phyloP scores from a whole-genome alignment of 331 rosid species.

The Rosa hybrid region DNA sequence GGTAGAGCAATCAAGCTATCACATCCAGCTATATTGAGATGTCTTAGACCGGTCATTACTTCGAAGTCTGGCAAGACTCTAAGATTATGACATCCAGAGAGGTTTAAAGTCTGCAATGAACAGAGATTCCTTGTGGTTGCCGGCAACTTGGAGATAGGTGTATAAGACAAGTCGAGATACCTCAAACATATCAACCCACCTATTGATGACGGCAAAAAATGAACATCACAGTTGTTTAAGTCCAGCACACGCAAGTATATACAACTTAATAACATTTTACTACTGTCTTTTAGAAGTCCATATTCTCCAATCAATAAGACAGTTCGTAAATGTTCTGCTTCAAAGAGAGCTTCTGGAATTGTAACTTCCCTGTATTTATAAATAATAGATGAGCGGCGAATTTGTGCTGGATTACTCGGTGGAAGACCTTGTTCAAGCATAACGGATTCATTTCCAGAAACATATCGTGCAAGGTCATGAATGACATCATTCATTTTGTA shows the following conservation, averaged over 20 bases:
- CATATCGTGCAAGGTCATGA: no score
- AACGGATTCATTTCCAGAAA: no score
- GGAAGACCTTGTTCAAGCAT: no score
- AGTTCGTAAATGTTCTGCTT: conserved; percentile 12
- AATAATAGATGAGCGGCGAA: conserved; percentile 20
- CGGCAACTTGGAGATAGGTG: conserved; percentile 8
- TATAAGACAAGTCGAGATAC: conserved; percentile 20
- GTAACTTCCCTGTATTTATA: conserved; percentile 9
- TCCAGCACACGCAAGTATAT: conserved; percentile 14
- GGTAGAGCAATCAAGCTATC: not conserved
- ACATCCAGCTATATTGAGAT: not conserved
- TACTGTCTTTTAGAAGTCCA: not conserved
- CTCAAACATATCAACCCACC: conserved; percentile 20
- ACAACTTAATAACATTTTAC: not conserved
- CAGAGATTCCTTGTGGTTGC: not conserved
- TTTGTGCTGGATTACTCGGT: not conserved
- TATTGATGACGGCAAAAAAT: conserved; percentile 9
- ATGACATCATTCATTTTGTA: no score
- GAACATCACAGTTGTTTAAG: conserved; percentile 24
- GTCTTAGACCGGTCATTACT: not conserved
- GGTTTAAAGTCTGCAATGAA: conserved; percentile 14
- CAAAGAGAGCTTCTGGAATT: conserved; percentile 19
- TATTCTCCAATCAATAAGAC: conserved; percentile 11
- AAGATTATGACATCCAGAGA: conserved; percentile 24
- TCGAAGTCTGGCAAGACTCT: not conserved